Base-by-base conservation (phyloP, 1,284 basidiomycete species). In the Cryptococcus jaspeensis region DNA sequence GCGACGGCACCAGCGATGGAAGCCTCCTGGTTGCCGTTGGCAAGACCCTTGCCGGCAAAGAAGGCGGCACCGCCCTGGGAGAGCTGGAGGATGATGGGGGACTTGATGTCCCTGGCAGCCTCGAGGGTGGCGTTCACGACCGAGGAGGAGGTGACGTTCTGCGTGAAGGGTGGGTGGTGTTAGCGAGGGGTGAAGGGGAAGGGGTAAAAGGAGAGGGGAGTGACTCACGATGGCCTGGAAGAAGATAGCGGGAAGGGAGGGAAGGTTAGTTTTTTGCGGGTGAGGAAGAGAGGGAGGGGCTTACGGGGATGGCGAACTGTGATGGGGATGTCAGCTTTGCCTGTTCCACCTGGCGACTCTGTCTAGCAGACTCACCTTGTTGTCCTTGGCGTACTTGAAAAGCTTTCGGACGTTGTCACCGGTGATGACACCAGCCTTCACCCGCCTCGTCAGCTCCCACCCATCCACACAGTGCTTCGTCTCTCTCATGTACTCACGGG, bases 41-140 rank as follows among this genome's bases (percentile, higher is more conserved):
- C 81, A 52, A 99, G 84, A 55, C 93, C 93, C 81, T 99, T 99
- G 67, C 95, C 95, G 57, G 92, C 92, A 77, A 92, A 98, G 85
- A 91, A 98, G 61, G 93, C 93, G 67, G 87, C 85, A 75, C 96
- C 96, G 64, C 95, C 95, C 79, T 99, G 93, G 57, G 96, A 99
- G 68, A 95, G 87, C 79, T 99, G 96, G 73, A 98, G 83, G 80
- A 99, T 98, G 81, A 99, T 93, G 63, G 95, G 96, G 35, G 94
- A 85, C 80, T 99, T 98, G 84, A 91, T 86, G 79, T 91, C 89
- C 60, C 90, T 86, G 55, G 91, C 91, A 64, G 89, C 91, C 80
- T 95, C 92, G 61, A 94, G 86, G 58, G 85, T 87, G 59, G 90
- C 89, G 76, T 92, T 92, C 63, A 86, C 90, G 53, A 85, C 86